These are phyloP conservation scores for Erodium texanum DNA, from an alignment of 441 rosid genomes.

Conservation along the genomic window DNA sequence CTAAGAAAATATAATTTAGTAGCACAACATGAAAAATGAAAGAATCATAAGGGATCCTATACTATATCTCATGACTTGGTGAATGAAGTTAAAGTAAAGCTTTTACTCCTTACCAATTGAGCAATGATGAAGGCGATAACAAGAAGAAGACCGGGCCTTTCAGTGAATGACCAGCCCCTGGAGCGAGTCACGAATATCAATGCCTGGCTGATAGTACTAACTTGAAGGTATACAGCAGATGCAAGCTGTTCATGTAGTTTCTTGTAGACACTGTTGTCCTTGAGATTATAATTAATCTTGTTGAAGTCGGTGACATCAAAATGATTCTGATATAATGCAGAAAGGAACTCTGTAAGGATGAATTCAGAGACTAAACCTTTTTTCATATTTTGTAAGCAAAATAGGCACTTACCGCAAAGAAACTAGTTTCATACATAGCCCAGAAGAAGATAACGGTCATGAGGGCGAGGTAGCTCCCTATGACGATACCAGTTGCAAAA, in stretches of 20 bases:
- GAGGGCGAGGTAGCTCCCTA: constrained; percentile 83
- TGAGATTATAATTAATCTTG: constrained; percentile 15
- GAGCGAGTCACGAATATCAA: constrained; percentile 92
- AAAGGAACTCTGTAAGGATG: neutral
- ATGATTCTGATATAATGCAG: constrained; percentile 32
- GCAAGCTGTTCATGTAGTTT: constrained; percentile 24
- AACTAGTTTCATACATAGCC: constrained; percentile 53
- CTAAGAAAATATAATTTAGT: neutral
- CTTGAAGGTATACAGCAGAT: constrained; percentile 86
- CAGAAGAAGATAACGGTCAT: constrained; percentile 84
- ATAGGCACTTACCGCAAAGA: constrained; percentile 64
- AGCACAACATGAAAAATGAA: neutral
- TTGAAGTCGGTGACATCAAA: constrained; percentile 38
- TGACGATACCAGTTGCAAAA: constrained; percentile 82
- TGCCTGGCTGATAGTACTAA: constrained; percentile 95
- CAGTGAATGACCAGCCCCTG: constrained; percentile 79
- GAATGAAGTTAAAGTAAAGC: constrained; percentile 5
- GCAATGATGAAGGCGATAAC: constrained; percentile 77
- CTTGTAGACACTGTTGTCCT: constrained; percentile 8
- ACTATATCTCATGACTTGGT: neutral
- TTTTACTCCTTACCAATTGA: constrained; percentile 57
- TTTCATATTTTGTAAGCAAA: neutral
- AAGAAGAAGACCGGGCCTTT: constrained; percentile 78
- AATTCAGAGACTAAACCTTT: neutral
- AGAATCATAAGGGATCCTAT: neutral